Conservation (phyloP, 768 basidiomycete genomes). For the Suillus paluster region DNA sequence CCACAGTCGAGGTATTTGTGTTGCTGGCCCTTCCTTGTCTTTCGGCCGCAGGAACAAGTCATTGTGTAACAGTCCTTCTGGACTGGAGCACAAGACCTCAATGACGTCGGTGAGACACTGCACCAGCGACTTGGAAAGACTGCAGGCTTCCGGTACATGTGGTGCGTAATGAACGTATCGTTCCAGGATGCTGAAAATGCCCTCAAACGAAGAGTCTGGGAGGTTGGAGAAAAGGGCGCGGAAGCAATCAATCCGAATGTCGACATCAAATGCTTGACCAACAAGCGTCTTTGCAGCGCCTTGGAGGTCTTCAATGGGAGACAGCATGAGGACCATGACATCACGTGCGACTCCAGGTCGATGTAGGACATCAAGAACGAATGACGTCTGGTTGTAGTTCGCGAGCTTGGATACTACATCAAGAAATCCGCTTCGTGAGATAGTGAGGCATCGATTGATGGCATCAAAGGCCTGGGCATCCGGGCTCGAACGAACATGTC, state of each 20-base stretch:
- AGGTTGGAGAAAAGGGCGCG: conserved; percentile 72
- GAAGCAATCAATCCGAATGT: conserved; percentile 87
- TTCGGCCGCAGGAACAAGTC: conserved; percentile 50
- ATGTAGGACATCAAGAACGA: conserved; percentile 58
- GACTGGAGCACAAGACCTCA: conserved; percentile 79
- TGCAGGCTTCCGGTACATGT: conserved; percentile 82
- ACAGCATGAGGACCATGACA: conserved; percentile 74
- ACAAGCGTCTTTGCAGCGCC: conserved; percentile 78
- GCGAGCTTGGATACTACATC: conserved; percentile 66
- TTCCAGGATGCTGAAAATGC: conserved; percentile 68
- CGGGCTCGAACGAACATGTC: conserved; percentile 37
- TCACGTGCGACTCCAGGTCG: conserved; percentile 60
- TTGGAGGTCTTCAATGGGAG: conserved; percentile 78
- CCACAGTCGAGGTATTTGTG: conserved; percentile 77
- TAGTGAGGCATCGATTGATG: conserved; percentile 63
- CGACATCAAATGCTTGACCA: conserved; percentile 87
- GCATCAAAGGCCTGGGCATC: conserved; percentile 46
- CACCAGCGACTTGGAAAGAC: conserved; percentile 87
- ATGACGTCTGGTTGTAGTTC: conserved; percentile 58
- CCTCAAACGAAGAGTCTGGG: conserved; percentile 69
- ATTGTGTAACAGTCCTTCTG: conserved; percentile 71
- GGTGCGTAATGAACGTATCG: conserved; percentile 67
- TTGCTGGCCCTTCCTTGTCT: conserved; percentile 50
- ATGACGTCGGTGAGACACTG: conserved; percentile 92
- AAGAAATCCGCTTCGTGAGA: conserved; percentile 65